Base-by-base conservation (phyloP, 306 rosid species). In the Senna tora region DNA sequence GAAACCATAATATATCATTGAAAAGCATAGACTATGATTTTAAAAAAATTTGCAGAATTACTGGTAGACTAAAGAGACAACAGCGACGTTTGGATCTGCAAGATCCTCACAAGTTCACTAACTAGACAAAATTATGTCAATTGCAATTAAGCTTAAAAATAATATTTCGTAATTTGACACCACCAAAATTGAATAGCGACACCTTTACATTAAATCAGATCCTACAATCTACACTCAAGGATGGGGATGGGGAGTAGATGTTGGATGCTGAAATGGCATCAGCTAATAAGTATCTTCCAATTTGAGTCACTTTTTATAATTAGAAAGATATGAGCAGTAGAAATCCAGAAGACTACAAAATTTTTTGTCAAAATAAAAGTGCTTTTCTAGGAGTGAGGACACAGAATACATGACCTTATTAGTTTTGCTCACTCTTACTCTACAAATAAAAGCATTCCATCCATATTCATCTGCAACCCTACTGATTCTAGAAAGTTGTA, bases 281-380 rank as follows among this genome's bases (percentile, higher is more conserved):
- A 22, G 69, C 38, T 42, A 9, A 42, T 16, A 1, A 12, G 21
- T 4, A 43, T 21, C 39, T 41, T 64, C 54, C 69, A 42, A 64
- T 22, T 21, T 42, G 33, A 42, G 39, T 14, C n/a, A 42, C 36
- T 21, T 21, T 41, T 42, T 6, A 14, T 5, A 38, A 42, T 21
- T 42, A 20, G 21, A 20, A 39, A 6, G 1, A 64, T 22, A 22
- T 0, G 17, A 64, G 39, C 9, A 5, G 13, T 11, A 64, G 54
- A 64, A 64, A 79, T 71, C 49, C 25, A 82, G 45, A 47, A 75
- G 53, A 45, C 69, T 51, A 61, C 52, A 78, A 71, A 77, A 75
- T n/a, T 13, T 21, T 21, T 22, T 8, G 15, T 62, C 32, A 17
- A 38, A 62, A 65, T 62, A 46, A 78, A 58, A 59, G 72, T 21